Evolutionary conservation across 164 flowering plant genomes (phyloP).

Genomic region (grape (Vitis vinifera)): DNA sequence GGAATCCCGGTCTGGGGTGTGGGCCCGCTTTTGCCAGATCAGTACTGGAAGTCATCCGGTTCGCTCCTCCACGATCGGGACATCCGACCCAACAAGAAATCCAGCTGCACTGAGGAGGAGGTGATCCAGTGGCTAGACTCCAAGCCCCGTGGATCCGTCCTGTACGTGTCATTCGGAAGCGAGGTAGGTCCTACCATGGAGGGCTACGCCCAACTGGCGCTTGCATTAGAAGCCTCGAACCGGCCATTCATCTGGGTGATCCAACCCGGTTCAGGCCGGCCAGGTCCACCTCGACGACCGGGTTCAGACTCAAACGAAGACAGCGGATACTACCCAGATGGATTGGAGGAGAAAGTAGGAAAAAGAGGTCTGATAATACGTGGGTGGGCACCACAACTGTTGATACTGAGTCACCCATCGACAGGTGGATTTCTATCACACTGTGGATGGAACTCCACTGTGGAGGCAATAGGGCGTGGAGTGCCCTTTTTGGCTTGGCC

Average conservation of each 20-base stretch:
- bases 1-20: constrained; percentile 56
- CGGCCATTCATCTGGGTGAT: constrained; percentile 53
- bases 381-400: constrained; percentile 81
- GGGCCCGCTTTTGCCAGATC: constrained; percentile 64
- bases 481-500: constrained; percentile 75
- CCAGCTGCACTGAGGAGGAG: constrained; percentile 35
- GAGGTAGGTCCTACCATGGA: constrained; percentile 37
- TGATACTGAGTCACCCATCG: constrained; percentile 67
- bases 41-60: constrained; percentile 45
- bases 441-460: constrained; percentile 74
- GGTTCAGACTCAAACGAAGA: no score
- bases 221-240: constrained; percentile 26
- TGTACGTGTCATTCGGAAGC: constrained; percentile 45
- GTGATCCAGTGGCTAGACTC: constrained; percentile 39
- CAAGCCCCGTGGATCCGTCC: constrained; percentile 30
- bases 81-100: constrained; percentile 15
- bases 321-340: constrained; percentile 21
- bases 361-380: constrained; percentile 41
- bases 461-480: constrained; percentile 60
- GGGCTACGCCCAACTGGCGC: constrained; percentile 28
- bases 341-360: constrained; percentile 22
- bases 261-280: constrained; percentile 18
- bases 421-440: constrained; percentile 61
- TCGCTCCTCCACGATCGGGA: constrained; percentile 15
- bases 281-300: not conserved